Percentiles rank a stretch among this genome's conserved stretches.
Evolutionary conservation across 2,329 filamentous ascomycete species (phyloP).

Genomic region (Kalmusia sp.): DNA sequence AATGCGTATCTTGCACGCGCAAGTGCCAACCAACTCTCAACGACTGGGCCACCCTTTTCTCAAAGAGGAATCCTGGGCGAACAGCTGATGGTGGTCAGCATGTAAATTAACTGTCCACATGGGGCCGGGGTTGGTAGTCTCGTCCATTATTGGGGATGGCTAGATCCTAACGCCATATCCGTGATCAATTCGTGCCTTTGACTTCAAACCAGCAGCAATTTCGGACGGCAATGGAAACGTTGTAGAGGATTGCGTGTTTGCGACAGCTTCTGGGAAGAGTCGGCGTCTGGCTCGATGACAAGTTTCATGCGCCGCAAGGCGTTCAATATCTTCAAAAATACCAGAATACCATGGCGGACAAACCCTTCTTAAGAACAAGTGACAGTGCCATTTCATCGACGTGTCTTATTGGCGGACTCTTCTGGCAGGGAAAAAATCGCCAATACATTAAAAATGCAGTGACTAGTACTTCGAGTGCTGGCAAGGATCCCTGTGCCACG

Average conservation of each 20-base stretch:
- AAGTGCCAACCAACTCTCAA: neutral
- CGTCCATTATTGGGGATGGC: constrained; percentile 5
- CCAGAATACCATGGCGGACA: constrained; percentile 5
- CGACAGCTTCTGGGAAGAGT: constrained; percentile 7
- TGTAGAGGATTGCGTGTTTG: constrained; percentile 6
- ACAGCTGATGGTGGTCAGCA: constrained; percentile 3
- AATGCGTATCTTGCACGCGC: too few species aligned
- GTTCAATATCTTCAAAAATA: constrained; percentile 7
- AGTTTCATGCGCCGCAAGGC: constrained; percentile 1
- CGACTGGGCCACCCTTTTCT: neutral
- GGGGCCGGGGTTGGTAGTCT: neutral
- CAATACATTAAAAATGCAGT: constrained; percentile 5
- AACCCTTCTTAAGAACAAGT: constrained; percentile 1
- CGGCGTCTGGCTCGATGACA: constrained; percentile 8
- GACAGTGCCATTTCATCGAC: constrained; percentile 1
- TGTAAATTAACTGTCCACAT: neutral
- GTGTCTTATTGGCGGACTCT: neutral
- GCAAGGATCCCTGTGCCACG: constrained; percentile 6
- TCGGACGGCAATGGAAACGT: constrained; percentile 6
- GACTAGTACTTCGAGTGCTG: constrained; percentile 5
- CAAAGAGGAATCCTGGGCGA: neutral
- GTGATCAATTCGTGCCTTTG: constrained; percentile 8
- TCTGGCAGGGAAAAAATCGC: constrained; percentile 1
- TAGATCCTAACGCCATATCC: constrained; percentile 1
- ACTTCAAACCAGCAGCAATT: constrained; percentile 8